phyloP scores from a whole-genome alignment of 1,139 yeast genomes.

The Saccharomycopsis hybrid region DNA sequence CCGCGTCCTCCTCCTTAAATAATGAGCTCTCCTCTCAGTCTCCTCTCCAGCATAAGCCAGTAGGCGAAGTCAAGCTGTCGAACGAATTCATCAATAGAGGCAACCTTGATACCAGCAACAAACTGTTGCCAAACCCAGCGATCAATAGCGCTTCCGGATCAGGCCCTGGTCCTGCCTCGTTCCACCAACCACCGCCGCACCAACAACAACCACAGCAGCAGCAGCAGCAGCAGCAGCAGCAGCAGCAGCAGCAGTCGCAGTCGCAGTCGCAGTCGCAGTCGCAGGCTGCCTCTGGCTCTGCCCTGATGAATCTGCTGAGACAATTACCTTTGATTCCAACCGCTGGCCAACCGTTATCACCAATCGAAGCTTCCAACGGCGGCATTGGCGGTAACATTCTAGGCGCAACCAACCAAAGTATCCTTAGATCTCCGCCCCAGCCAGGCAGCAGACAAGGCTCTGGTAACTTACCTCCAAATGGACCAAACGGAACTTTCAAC shows the following conservation, averaged over 20 bases:
- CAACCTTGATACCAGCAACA: background rate
- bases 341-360: constrained; percentile 18
- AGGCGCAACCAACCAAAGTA: background rate
- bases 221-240: constrained; percentile 1
- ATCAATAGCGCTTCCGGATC: no score
- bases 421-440: background rate
- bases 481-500: background rate
- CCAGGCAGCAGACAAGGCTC: background rate
- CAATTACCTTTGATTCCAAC: constrained; percentile 20
- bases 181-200: no score
- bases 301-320: constrained; percentile 6
- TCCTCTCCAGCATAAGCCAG: constrained; percentile 12
- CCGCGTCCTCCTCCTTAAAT: constrained; percentile 1
- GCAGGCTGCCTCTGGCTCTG: constrained; percentile 17
- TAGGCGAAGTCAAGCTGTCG: background rate
- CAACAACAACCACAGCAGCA: no score
- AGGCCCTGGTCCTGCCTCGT: no score
- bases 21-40: constrained; percentile 2
- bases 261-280: background rate
- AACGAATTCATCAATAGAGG: constrained; percentile 10
- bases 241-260: constrained; percentile 5
- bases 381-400: background rate
- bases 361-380: constrained; percentile 6
- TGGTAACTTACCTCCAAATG: background rate
- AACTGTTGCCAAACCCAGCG: background rate